Evolutionary conservation across 345 rosid genomes (phyloP), one percentile per base, ranked within the genome.

Genomic region (Nephelium lappaceum): DNA sequence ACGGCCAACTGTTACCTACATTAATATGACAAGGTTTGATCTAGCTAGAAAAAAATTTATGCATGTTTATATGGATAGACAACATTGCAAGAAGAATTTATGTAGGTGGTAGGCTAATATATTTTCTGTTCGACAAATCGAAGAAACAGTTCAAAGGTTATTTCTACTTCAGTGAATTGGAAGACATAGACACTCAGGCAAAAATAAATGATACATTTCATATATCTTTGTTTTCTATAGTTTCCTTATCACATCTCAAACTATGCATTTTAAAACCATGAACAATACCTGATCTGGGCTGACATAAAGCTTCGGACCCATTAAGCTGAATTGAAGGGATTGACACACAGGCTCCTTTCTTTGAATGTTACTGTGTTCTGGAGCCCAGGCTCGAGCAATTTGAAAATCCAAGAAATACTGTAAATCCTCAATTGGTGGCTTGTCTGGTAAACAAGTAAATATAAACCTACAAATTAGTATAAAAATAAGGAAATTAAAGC

Each of bases 231-330:
- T 27, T 23, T 16, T n/a, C 11, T 27, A 57, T 9, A 49, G 42
- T 68, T 77, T 66, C 66, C 38, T 74, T 23, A 38, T 58, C 64
- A 72, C 60, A 71, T 43, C 60, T 51, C 39, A n/a, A 60, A 27
- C 18, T 15, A n/a, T 45, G 69, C 47, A 43, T 38, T 58, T 61
- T 4, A n/a, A 25, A 51, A 18, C 5, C 5, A 24, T 0, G 51
- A 65, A 69, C n/a, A 21, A 51, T 86, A 96, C 99, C 97, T 96
- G 97, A 81, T 93, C 93, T 5, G 97, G 92, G 74, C 97, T 94
- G 88, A 96, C 82, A 83, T 91, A 94, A 2, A 96, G 97, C 85
- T 96, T 96, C 5, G 99, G 99, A 85, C 99, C 98, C 98, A 96
- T 96, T 85, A 94, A 90, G 87, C 99, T 96, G 84, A 96, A 93